Evolutionary conservation across 2,329 filamentous ascomycete genomes (phyloP), one percentile per base, ranked within the genome.

Genomic region (Colletotrichum nymphaeae): DNA sequence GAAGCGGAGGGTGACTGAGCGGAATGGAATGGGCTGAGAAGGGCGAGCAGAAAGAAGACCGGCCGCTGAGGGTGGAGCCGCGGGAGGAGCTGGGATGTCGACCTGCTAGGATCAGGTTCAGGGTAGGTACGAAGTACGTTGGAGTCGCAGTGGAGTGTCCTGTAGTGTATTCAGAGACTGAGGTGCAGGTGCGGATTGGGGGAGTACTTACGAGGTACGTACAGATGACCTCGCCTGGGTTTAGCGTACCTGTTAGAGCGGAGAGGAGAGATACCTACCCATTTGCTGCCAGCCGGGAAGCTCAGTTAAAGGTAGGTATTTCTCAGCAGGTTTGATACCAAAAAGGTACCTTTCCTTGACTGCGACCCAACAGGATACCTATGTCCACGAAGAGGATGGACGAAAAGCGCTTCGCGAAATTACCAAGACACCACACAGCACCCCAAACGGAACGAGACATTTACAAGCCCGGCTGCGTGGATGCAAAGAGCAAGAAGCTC

Each of bases 41-140:
- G 71, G 57, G 71, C 67, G 70, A 71, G 71, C 55, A 73, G 62
- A 73, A 70, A 52, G 67, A 71, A 73, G 71, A 63, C 56, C 56
- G 56, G 63, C 56, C 35, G 55, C 67, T 60, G 70, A 37, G 26
- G 56, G 70, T 73, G 70, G 67, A 73, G 55, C 53, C 67, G 67
- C 60, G 70, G 70, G 67, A 73, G 67, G 71, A 73, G 71, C 71
- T 73, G 71, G 71, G 71, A 73, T 73, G 22, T n/a, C 55, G 60
- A 56, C 42, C 67, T 67, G 56, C 49, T 37, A 14, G 22, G 55
- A 62, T 62, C 28, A 66, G 71, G 71, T 66, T 56, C 71, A 70
- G 71, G 70, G 67, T 57, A 56, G 71, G 67, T 52, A n/a, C 37
- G 37, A 49, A 22, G 24, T 56, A 30, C 52, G 35, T 53, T 72